phyloP scores from a whole-genome alignment of 164 flowering plant genomes.

The Buxus sempervirens region DNA sequence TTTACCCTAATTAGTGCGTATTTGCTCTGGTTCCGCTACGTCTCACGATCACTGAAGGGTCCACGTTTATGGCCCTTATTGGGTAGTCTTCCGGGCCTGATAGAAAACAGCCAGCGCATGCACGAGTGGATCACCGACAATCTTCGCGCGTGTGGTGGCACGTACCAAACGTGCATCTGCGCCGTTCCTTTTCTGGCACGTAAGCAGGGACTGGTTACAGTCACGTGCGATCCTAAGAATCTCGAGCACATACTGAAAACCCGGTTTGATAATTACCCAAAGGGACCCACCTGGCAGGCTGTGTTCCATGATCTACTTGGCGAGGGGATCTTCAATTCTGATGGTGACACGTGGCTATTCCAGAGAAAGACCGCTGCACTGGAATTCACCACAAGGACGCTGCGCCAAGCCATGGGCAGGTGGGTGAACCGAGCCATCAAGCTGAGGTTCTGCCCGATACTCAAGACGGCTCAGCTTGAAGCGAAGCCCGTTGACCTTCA shows the following conservation, averaged over 20 bases:
- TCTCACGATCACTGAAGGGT: constrained; percentile 34
- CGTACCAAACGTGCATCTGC: constrained; percentile 65
- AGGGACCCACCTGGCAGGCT: constrained; percentile 68
- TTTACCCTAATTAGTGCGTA: constrained; percentile 33
- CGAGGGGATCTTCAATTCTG: constrained; percentile 66
- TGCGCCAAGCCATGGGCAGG: constrained; percentile 68
- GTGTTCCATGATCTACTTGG: constrained; percentile 67
- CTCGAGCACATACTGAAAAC: constrained; percentile 58
- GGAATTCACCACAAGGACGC: constrained; percentile 63
- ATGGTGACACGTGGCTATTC: constrained; percentile 71
- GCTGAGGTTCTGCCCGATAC: constrained; percentile 47
- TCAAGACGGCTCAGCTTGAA: constrained; percentile 38
- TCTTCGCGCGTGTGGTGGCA: constrained; percentile 53
- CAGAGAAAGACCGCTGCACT: constrained; percentile 60
- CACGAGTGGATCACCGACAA: constrained; percentile 79
- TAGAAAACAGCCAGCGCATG: constrained; percentile 43
- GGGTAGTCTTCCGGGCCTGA: constrained; percentile 65
- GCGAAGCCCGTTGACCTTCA: constrained; percentile 49
- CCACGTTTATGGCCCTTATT: constrained; percentile 71
- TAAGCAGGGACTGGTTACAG: constrained; percentile 61
- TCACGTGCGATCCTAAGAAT: constrained; percentile 69
- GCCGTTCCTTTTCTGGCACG: constrained; percentile 52
- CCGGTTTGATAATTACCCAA: constrained; percentile 61
- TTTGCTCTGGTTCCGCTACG: constrained; percentile 42
- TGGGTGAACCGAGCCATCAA: constrained; percentile 65